Evolutionary conservation across 2,329 filamentous ascomycete genomes (phyloP), one percentile per base, ranked within the genome.

Genomic region (Botrytis tulipae): DNA sequence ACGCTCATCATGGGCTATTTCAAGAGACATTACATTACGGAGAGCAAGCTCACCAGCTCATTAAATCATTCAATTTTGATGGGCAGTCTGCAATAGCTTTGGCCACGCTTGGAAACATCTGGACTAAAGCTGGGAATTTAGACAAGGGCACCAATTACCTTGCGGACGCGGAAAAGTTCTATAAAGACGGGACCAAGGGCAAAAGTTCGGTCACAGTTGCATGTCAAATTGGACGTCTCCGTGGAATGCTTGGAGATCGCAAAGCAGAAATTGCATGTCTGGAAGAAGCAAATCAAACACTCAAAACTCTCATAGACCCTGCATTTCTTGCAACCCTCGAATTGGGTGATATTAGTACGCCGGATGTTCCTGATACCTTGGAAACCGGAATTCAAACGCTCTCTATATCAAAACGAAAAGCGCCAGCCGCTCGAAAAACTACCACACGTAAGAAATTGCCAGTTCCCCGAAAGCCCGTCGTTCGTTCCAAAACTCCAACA

Each of bases 11-110:
- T 76, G 96, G 96, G 42, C 88, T 97, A 83, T 93, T 94, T 76
- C 91, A 93, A 74, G 95, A 98, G 81, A 95, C 95, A 2, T 84
- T 95, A 0, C 96, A 95, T 80, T 97, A 97, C 77, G 91, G 92
- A 1, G 92, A 98, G 77, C 92, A 96, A 78, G 94, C 94, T 0
- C 86, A 92, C 71, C 93, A 92, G 78, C 88, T 97, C 74, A 93
- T 93, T 32, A 76, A 79, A 48, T 74, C 77, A 32, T 74, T 78
- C 16, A 74, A 77, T 32, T 80, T 79, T 42, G 75, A 79, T 57
- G 70, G 71, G 5, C 87, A 88, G 77, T 82, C 84, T 60, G 86
- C 87, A 0, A 85, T 89, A 75, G 86, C 86, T 12, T 84, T 86
- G 5, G 84, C 85, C 7, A 88, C 88, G 85, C 83, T 87, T 22